These are phyloP conservation scores for Solidago caesia DNA, from an alignment of 129 eudicot genomes.

Conservation along the genomic window DNA sequence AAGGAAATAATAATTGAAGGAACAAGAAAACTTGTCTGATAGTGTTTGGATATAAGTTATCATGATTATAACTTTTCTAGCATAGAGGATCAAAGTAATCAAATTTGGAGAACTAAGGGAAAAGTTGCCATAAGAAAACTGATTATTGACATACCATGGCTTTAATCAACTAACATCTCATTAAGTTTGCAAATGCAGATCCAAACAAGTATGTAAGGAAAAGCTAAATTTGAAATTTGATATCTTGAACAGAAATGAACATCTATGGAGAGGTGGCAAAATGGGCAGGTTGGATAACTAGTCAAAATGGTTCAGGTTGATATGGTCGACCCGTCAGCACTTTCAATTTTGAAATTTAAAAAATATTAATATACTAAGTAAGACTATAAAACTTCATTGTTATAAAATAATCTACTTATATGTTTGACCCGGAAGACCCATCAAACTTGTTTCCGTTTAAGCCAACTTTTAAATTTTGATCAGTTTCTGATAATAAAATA, in stretches of 20 bases:
- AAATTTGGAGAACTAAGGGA: not conserved
- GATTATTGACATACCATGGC: not conserved
- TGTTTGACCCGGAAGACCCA: not conserved
- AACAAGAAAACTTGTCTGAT: not conserved
- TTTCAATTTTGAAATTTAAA: too few relatives aligned
- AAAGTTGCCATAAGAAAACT: not conserved
- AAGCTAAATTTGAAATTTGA: not conserved
- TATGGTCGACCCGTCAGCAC: too few relatives aligned
- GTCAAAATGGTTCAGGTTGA: too few relatives aligned
- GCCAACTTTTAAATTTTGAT: not conserved
- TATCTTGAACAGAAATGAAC: not conserved
- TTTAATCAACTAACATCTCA: not conserved
- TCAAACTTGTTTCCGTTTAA: not conserved
- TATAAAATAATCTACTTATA: not conserved
- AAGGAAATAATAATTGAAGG: not conserved
- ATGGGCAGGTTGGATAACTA: too few relatives aligned
- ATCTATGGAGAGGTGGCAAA: not conserved
- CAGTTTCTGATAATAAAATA: not conserved
- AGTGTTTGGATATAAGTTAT: slow-evolving; percentile 5
- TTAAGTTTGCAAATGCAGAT: not conserved
- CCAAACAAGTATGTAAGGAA: not conserved
- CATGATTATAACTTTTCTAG: not conserved
- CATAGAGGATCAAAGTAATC: not conserved
- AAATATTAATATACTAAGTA: not conserved
- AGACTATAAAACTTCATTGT: not conserved